A percentile compares a stretch with the other conserved stretches of the same genome.
These are phyloP conservation scores for Acorus calamus DNA, from an alignment of 106 monocot genomes.

Conservation along the genomic window DNA sequence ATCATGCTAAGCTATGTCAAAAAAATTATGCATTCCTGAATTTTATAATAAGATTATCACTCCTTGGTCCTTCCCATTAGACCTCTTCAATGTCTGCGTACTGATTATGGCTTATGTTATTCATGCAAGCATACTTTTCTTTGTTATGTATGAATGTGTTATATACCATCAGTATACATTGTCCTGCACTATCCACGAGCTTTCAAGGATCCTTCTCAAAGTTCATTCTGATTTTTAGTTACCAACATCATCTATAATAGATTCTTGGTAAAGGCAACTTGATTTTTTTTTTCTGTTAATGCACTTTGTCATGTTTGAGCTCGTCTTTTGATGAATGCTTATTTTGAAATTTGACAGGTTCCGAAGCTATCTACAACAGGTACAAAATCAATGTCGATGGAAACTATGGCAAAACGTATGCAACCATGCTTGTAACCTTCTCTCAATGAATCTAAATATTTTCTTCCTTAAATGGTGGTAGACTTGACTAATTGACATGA, in stretches of 20 bases:
- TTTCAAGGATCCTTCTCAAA: slow-evolving; percentile 39
- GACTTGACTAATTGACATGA: background rate
- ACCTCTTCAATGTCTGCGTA: too few relatives aligned
- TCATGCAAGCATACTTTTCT: too few relatives aligned
- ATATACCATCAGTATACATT: too few relatives aligned
- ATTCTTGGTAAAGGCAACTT: background rate
- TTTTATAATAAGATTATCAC: too few relatives aligned
- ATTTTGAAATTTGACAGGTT: slow-evolving; percentile 32
- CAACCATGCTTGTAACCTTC: background rate
- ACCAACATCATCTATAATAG: background rate
- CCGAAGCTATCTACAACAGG: slow-evolving; percentile 46
- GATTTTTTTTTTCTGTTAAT: background rate
- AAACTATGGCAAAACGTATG: slow-evolving; percentile 70
- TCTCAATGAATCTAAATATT: background rate
- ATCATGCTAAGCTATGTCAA: too few relatives aligned
- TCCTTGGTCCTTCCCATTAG: too few relatives aligned
- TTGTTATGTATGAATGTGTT: too few relatives aligned
- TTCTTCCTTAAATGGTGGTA: background rate
- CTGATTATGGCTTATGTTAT: too few relatives aligned
- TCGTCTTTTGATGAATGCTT: background rate
- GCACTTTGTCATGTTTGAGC: background rate
- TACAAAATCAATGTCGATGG: slow-evolving; percentile 65
- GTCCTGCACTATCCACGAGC: background rate
- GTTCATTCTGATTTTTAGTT: background rate
- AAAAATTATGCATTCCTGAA: too few relatives aligned